Conservation (phyloP, 805 yeast genomes). For the Sugiyamaella lignohabitans region DNA sequence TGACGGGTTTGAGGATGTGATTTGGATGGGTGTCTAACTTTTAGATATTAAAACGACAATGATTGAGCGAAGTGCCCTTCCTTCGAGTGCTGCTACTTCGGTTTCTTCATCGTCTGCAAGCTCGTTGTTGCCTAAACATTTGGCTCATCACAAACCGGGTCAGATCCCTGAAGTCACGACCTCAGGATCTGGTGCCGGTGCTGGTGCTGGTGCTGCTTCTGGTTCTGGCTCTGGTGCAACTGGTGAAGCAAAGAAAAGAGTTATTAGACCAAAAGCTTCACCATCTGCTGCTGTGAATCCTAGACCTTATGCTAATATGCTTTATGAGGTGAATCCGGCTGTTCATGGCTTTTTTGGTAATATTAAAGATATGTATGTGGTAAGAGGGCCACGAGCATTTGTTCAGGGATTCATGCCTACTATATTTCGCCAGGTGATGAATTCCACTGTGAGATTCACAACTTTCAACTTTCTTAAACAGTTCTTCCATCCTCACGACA, state of each 20-base stretch:
- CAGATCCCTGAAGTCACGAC: not conserved
- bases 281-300: no score
- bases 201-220: not conserved
- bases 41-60: constrained; percentile 22
- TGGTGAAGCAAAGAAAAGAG: not conserved
- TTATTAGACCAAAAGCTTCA: not conserved
- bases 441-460: constrained; percentile 78
- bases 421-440: constrained; percentile 65
- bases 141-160: not conserved
- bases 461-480: constrained; percentile 76
- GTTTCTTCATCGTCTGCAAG: not conserved
- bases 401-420: constrained; percentile 83
- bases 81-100: not conserved
- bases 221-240: not conserved
- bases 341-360: constrained; percentile 23
- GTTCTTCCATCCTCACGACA: constrained; percentile 29
- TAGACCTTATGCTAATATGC: constrained; percentile 21
- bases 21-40: not conserved
- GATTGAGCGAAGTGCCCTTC: constrained; percentile 19
- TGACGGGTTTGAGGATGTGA: no score
- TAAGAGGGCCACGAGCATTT: constrained; percentile 73
- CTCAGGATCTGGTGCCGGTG: not conserved
- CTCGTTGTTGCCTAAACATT: not conserved
- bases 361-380: constrained; percentile 52
- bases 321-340: constrained; percentile 28